Evolutionary conservation across 306 rosid genomes (phyloP).

Genomic region (Rosa rugosa): DNA sequence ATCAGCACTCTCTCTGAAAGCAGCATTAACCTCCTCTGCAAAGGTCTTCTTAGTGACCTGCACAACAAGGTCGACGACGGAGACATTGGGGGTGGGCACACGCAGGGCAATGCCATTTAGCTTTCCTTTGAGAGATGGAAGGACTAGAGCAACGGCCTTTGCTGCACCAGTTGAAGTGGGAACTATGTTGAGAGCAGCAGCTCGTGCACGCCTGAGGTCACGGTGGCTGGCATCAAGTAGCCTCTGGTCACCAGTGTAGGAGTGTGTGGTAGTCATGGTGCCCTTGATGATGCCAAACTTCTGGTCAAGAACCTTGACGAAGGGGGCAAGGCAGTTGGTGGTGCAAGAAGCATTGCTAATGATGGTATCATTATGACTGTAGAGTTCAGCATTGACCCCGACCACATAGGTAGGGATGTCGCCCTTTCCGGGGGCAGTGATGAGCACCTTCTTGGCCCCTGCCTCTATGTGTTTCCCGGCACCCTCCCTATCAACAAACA

Average conservation of each 20-base stretch:
- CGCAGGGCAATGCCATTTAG: conserved; percentile 94
- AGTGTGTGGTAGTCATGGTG: conserved; percentile 97
- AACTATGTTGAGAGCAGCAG: conserved; percentile 94
- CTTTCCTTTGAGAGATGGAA: conserved; percentile 87
- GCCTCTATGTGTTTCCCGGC: conserved; percentile 94
- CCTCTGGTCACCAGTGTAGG: conserved; percentile 99
- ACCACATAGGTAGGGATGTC: conserved; percentile 97
- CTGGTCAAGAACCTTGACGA: conserved; percentile 95
- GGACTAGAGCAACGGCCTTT: conserved; percentile 96
- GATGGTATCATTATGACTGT: conserved; percentile 66
- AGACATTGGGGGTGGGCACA: conserved; percentile 96
- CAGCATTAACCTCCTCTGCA: conserved; percentile 95
- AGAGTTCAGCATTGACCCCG: conserved; percentile 83
- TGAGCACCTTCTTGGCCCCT: conserved; percentile 95
- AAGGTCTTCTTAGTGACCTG: conserved; percentile 92
- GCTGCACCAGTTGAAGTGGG: conserved; percentile 99
- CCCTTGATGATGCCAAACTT: conserved; percentile 96
- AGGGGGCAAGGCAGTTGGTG: conserved; percentile 99
- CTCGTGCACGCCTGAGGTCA: conserved; percentile 89
- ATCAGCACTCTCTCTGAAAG: conserved; percentile 81
- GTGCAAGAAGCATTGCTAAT: conserved; percentile 99
- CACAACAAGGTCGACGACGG: conserved; percentile 91
- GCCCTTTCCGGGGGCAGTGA: conserved; percentile 98
- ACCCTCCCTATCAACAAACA: conserved; percentile 95
- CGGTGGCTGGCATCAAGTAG: conserved; percentile 99